Evolutionary conservation across 345 rosid genomes (phyloP), one percentile per base, ranked within the genome.

Genomic region (Pugionium dolabratum): DNA sequence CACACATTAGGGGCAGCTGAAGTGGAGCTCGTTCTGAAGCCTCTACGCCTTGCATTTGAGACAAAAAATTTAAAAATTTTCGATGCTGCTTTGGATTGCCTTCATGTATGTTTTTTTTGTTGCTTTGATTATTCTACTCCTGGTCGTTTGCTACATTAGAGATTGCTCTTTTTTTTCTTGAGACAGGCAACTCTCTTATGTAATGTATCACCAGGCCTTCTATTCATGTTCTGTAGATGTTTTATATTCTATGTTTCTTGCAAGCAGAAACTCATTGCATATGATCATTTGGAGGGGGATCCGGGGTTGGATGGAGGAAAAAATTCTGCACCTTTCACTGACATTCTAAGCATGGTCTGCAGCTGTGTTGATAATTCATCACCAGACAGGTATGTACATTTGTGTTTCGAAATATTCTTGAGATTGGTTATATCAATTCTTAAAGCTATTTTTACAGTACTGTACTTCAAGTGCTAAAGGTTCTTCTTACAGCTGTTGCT

Each of bases 1-100:
- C 65, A 74, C 78, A 86, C 97, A 50, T 80, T 94, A 74, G 91
- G 83, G 56, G 97, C 68, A 40, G 81, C 93, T 64, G 89, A 88
- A 72, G 87, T 75, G 46, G 97, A 90, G 80, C 88, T 94, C 83
- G 95, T 85, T 68, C 71, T 94, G 76, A 89, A 84, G 79, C 96
- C 96, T 73, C 91, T 94, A 27, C 88, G 89, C 62, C 84, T 90
- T 75, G 95, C 99, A 64, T 85, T 90, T 59, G 95, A 94, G 79
- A 88, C 99, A n/a, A 94, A 88, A 86, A 86, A 82, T 81, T 71
- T 85, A 73, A 94, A 85, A 79, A 73, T 94, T 73, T 67, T 88
- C 54, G 97, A 94, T 77, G 85, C 92, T 79, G 96, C 99, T 58
- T 81, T 94, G 86, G 99, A 94, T 80, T 94, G 97, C 79, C 95